Percentiles rank a stretch among this genome's conserved stretches.
Conservation (phyloP, 192 early-diverging fungal species). For the Coemansia sp. region DNA sequence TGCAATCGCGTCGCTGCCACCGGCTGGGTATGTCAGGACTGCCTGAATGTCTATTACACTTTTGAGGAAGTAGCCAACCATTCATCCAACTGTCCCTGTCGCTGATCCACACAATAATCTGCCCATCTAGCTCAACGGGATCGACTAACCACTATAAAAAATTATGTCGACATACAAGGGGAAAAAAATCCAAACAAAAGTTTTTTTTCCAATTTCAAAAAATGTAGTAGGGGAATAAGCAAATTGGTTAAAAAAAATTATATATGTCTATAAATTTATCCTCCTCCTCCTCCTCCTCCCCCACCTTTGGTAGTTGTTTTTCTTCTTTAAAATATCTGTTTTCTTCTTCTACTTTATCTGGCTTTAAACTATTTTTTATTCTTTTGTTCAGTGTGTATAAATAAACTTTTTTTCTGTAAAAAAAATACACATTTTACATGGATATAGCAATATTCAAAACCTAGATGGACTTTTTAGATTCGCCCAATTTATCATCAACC, state of each 20-base stretch:
- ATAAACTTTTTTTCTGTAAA: neutral
- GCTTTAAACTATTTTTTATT: neutral
- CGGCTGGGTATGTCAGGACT: constrained; percentile 46
- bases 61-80: constrained; percentile 45
- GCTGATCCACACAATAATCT: neutral
- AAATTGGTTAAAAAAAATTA: too few species aligned
- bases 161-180: too few species aligned
- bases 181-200: too few species aligned
- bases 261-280: neutral
- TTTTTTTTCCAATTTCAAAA: too few species aligned
- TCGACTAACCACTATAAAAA: neutral
- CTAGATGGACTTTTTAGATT: neutral
- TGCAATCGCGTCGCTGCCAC: neutral
- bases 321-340: neutral
- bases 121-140: neutral
- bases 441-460: neutral
- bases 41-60: constrained; percentile 36
- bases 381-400: neutral
- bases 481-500: neutral
- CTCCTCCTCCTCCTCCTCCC: neutral
- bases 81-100: constrained; percentile 27
- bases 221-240: neutral
- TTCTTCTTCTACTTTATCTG: too few species aligned
- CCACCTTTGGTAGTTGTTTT: neutral
- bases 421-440: neutral